Evolutionary conservation across 805 yeast genomes (phyloP), one percentile per base, ranked within the genome.

Genomic region (Zygosaccharomyces kombuchaensis): DNA sequence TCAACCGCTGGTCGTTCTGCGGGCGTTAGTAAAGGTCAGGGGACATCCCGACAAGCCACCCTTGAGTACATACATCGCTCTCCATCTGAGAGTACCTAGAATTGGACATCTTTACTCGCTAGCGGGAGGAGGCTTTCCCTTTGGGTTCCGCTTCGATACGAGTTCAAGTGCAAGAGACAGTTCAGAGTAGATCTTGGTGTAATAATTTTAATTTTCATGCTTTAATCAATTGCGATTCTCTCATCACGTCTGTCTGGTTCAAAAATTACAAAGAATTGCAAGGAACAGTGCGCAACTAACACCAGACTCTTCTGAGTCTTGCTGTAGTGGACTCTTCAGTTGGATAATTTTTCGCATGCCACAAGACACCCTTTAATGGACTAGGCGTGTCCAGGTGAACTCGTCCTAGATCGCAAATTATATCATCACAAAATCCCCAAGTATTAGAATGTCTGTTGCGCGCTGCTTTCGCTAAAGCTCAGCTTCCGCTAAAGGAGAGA

Each of bases 1-100:
- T 77, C 51, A 84, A 72, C 50, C 82, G 74, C 30, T 69, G 68
- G 59, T 84, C 85, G 65, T 85, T 85, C 73, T 83, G 66, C 27
- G 25, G 16, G 36, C 13, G 46, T 43, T 43, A 36, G 46, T 43
- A 25, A n/a, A 21, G 14, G 12, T 16, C 27, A 29, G 16, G 32
- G 16, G 16, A 7, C 8, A 29, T 13, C 14, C 16, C 16, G 16
- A 13, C 21, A 29, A 29, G n/a, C 16, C 16, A 7, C 4, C 32
- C 21, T 7, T 26, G 32, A 13, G 13, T 16, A 47, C 63, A 50
- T 59, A 59, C 63, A 31, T 52, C 47, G 37, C 53, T 50, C 52
- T 64, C 68, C 10, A 61, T 30, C 44, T 64, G 66, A 5, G 66
- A 48, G 45, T 63, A 64, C 23, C 59, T 59, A 30, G 67, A 57